These are phyloP conservation scores for Millerago galiae DNA, from an alignment of 805 yeast genomes.

Conservation along the genomic window DNA sequence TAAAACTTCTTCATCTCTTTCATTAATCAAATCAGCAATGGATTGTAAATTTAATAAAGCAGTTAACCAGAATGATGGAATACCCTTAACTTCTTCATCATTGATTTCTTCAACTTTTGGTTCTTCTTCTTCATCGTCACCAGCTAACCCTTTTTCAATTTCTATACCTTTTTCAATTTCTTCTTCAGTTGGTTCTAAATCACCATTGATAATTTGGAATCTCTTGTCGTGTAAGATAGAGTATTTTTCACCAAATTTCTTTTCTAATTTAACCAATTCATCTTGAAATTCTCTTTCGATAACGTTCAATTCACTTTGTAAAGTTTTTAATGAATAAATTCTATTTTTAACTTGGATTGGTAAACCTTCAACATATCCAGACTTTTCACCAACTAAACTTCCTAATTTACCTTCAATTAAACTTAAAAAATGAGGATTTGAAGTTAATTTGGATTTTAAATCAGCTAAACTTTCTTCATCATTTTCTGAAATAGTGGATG, in stretches of 20 bases:
- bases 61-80: slow-evolving; percentile 96
- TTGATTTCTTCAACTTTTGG: slow-evolving; percentile 32
- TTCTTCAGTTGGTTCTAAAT: slow-evolving; percentile 65
- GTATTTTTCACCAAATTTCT: slow-evolving; percentile 65
- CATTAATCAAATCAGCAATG: slow-evolving; percentile 78
- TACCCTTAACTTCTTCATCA: slow-evolving; percentile 52
- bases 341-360: slow-evolving; percentile 70
- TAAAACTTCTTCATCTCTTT: slow-evolving; percentile 83
- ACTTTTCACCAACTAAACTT: slow-evolving; percentile 73
- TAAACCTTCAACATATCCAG: slow-evolving; percentile 77
- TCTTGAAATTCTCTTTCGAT: slow-evolving; percentile 88
- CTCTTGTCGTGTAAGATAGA: slow-evolving; percentile 73
- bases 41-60: slow-evolving; percentile 83
- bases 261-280: slow-evolving; percentile 82
- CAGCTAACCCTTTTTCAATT: slow-evolving; percentile 51
- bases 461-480: slow-evolving; percentile 37
- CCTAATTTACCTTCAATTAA: slow-evolving; percentile 89
- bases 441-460: slow-evolving; percentile 44
- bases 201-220: slow-evolving; percentile 65
- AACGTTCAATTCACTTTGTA: slow-evolving; percentile 73
- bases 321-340: slow-evolving; percentile 72
- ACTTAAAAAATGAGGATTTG: slow-evolving; percentile 76
- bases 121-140: slow-evolving; percentile 35
- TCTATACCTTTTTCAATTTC: slow-evolving; percentile 77
- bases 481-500: slow-evolving; percentile 65